phyloP scores from a whole-genome alignment of 2,329 filamentous ascomycete genomes.

The Nemania sp. region DNA sequence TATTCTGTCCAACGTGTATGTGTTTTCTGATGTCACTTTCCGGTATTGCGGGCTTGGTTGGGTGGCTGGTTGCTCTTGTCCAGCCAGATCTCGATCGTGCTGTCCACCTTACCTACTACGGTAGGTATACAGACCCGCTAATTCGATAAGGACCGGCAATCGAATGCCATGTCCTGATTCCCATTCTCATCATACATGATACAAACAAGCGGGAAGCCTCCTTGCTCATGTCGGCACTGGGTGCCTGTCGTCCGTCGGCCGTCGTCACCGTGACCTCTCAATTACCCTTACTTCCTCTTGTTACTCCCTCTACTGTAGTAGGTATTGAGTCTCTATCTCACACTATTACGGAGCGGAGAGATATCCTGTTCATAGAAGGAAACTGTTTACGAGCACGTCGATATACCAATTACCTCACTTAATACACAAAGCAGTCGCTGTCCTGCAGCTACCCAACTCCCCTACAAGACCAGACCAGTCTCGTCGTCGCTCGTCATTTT shows the following conservation, averaged over 20 bases:
- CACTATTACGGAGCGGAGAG: constrained; percentile 16
- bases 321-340: constrained; percentile 19
- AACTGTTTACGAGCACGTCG: not conserved
- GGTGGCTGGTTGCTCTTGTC: not conserved
- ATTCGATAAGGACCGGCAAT: constrained; percentile 7
- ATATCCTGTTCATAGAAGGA: constrained; percentile 13
- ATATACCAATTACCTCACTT: not conserved
- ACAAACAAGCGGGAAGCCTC: constrained; percentile 27
- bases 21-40: constrained; percentile 3
- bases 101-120: constrained; percentile 17
- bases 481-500: constrained; percentile 7
- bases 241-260: too few relatives aligned
- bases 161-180: constrained; percentile 17
- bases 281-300: not conserved
- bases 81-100: constrained; percentile 27
- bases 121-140: not conserved
- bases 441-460: constrained; percentile 19
- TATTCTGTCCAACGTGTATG: not conserved
- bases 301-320: not conserved
- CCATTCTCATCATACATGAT: constrained; percentile 36
- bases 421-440: constrained; percentile 25
- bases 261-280: constrained; percentile 11
- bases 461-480: too few relatives aligned
- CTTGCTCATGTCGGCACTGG: constrained; percentile 32
- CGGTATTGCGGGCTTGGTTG: not conserved